Percentiles rank a stretch among this genome's conserved stretches.
Conservation (phyloP, 768 basidiomycete species). For the button mushroom (Agaricus bisporus) region DNA sequence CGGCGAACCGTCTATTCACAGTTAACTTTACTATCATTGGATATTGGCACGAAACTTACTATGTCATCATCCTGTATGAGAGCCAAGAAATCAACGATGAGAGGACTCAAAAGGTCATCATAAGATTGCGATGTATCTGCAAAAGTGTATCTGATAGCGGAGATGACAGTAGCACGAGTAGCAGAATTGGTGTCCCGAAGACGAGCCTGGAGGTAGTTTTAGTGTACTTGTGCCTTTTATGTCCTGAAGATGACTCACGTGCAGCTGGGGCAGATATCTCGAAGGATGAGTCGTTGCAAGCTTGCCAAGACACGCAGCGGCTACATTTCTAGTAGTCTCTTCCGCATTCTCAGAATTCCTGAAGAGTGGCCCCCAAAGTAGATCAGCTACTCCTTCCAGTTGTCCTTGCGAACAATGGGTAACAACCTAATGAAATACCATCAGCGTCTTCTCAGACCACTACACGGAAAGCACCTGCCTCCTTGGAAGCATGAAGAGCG, state of each 20-base stretch:
- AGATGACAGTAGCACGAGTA: conserved; percentile 82
- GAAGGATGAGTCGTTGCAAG: conserved; percentile 88
- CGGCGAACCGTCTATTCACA: conserved; percentile 74
- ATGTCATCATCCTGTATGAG: conserved; percentile 86
- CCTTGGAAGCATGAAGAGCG: conserved; percentile 89
- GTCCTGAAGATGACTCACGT: conserved; percentile 40
- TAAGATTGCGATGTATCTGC: conserved; percentile 81
- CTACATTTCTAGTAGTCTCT: conserved; percentile 89
- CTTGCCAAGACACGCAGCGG: conserved; percentile 95
- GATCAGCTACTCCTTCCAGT: conserved; percentile 80
- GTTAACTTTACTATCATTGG: neutral
- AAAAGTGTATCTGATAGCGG: conserved; percentile 92
- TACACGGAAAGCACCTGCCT: conserved; percentile 38
- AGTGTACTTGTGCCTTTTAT: neutral
- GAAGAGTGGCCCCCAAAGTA: conserved; percentile 90
- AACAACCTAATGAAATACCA: conserved; percentile 59
- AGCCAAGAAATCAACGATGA: conserved; percentile 87
- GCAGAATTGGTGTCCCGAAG: conserved; percentile 63
- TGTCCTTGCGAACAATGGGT: conserved; percentile 84
- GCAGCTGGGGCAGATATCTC: conserved; percentile 88
- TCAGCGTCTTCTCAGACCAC: neutral
- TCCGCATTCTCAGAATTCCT: conserved; percentile 86
- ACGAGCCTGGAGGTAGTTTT: conserved; percentile 39
- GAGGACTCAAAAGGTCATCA: conserved; percentile 83
- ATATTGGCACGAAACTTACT: conserved; percentile 35